A percentile compares a stretch with the other conserved stretches of the same genome.
These are phyloP conservation scores for Penicillium nucicola DNA, from an alignment of 495 filamentous ascomycete species.

Conservation along the genomic window DNA sequence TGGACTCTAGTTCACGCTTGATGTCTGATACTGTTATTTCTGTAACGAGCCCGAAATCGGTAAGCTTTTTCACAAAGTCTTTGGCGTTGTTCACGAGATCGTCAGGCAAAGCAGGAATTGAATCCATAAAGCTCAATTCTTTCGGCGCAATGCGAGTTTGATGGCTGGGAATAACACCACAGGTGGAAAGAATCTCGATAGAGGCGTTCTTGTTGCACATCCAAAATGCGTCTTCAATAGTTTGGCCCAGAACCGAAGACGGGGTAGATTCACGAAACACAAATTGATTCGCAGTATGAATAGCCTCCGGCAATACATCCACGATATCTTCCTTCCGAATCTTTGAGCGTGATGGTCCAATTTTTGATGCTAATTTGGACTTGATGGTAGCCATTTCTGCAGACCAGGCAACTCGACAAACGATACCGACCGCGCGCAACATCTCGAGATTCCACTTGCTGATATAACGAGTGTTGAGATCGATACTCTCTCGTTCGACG, in stretches of 20 bases:
- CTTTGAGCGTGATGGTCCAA: slow-evolving; percentile 45
- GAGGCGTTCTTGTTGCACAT: slow-evolving; percentile 73
- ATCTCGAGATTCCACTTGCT: slow-evolving; percentile 96
- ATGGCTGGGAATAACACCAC: slow-evolving; percentile 74
- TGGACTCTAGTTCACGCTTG: slow-evolving; percentile 69
- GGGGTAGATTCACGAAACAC: slow-evolving; percentile 87
- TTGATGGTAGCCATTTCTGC: slow-evolving; percentile 80
- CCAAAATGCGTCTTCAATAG: slow-evolving; percentile 94
- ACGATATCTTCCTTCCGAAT: slow-evolving; percentile 59
- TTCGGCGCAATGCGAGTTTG: slow-evolving; percentile 76
- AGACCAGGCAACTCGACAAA: slow-evolving; percentile 80
- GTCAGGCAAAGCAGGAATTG: slow-evolving; percentile 83
- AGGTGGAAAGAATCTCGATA: slow-evolving; percentile 84
- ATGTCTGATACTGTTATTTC: slow-evolving; percentile 87
- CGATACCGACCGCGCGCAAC: slow-evolving; percentile 84
- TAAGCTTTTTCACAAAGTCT: slow-evolving; percentile 72
- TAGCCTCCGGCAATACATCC: slow-evolving; percentile 69
- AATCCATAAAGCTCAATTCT: slow-evolving; percentile 82
- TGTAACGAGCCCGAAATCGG: slow-evolving; percentile 73
- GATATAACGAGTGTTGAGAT: slow-evolving; percentile 92
- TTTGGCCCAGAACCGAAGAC: slow-evolving; percentile 70
- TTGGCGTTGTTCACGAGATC: slow-evolving; percentile 60
- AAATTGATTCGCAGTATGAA: slow-evolving; percentile 71
- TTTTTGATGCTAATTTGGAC: slow-evolving; percentile 26
- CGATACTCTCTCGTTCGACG: slow-evolving; percentile 96